phyloP scores from a whole-genome alignment of 495 filamentous ascomycete species.

The Tetracladium setigerum region DNA sequence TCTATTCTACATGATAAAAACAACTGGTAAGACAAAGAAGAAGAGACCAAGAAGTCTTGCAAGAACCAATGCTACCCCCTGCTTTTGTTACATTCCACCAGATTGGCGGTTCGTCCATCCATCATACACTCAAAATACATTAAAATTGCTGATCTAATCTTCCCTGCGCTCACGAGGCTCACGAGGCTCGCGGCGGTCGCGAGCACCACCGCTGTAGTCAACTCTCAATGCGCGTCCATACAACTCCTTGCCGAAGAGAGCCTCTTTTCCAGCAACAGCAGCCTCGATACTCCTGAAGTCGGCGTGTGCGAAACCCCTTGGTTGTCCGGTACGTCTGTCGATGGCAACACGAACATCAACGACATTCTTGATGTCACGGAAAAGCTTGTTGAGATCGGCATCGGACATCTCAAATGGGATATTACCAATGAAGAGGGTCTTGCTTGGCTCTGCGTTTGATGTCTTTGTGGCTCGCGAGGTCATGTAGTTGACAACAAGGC shows the following conservation, averaged over 20 bases:
- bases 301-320: conserved; percentile 82
- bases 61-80: too few relatives aligned
- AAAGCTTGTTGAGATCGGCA: conserved; percentile 74
- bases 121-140: too few relatives aligned
- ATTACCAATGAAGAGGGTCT: conserved; percentile 80
- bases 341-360: conserved; percentile 83
- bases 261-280: conserved; percentile 49
- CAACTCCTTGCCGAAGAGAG: conserved; percentile 48
- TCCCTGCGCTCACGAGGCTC: background rate
- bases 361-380: conserved; percentile 63
- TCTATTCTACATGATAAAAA: too few relatives aligned
- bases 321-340: conserved; percentile 79
- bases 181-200: background rate
- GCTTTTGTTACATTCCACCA: too few relatives aligned
- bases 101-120: too few relatives aligned
- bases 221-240: conserved; percentile 60
- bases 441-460: conserved; percentile 34
- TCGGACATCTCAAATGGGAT: conserved; percentile 87
- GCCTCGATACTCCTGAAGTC: conserved; percentile 66
- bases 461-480: background rate
- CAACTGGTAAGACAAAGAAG: too few relatives aligned
- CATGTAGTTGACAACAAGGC: conserved; percentile 51
- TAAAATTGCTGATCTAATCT: too few relatives aligned
- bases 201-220: conserved; percentile 43
- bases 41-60: too few relatives aligned